Evolutionary conservation across 305 asterid species (phyloP).

Genomic region (Fraxinus albicans): DNA sequence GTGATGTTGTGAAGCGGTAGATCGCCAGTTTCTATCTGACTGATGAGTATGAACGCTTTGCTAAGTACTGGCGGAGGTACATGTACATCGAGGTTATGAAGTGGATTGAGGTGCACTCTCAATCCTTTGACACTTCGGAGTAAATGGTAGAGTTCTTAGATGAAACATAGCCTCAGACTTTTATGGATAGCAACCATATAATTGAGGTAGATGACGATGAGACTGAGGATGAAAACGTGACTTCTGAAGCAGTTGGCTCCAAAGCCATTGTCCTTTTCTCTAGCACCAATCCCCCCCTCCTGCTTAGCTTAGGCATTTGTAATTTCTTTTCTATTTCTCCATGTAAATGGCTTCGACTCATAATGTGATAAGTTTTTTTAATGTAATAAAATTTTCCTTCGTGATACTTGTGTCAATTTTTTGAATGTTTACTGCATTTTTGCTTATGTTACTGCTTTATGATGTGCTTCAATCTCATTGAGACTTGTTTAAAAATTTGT

Average conservation of each 20-base stretch:
- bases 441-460: neutral
- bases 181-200: neutral
- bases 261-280: neutral
- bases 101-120: neutral
- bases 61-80: neutral
- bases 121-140: no score
- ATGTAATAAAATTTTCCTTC: neutral
- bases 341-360: neutral
- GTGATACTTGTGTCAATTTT: neutral
- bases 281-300: neutral
- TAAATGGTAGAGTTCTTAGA: neutral
- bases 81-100: neutral
- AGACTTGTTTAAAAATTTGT: neutral
- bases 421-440: neutral
- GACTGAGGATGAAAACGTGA: neutral
- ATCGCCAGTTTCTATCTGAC: neutral
- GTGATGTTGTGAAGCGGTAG: neutral
- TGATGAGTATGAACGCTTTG: neutral
- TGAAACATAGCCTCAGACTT: neutral
- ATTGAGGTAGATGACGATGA: no score
- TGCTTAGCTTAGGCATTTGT: neutral
- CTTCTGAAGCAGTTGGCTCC: neutral
- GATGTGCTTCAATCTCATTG: neutral
- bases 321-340: neutral
- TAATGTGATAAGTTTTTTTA: neutral